Conservation (phyloP, 352 stramenopile species). For the Globisporangium apiculatum region DNA sequence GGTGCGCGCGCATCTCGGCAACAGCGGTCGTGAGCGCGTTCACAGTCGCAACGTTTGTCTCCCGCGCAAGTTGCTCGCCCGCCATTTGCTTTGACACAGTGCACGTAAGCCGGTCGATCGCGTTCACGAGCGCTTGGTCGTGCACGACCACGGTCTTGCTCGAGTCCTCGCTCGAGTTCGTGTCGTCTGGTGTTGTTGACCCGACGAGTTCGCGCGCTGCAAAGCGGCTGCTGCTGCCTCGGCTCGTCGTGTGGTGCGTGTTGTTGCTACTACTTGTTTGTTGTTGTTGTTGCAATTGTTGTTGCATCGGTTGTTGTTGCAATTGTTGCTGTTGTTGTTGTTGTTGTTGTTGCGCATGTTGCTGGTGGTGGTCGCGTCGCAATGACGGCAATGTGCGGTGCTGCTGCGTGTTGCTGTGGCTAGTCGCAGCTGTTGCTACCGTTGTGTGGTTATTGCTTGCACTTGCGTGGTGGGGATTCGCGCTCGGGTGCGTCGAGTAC, state of each 20-base stretch:
- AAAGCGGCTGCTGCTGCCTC: no score
- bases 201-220: no score
- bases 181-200: slow-evolving; percentile 45
- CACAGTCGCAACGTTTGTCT: slow-evolving; percentile 16
- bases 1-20: slow-evolving; percentile 43
- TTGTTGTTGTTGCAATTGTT: background rate
- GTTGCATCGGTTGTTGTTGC: no score
- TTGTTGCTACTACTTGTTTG: slow-evolving; percentile 11
- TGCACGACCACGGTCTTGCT: slow-evolving; percentile 45
- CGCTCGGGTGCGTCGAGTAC: slow-evolving; percentile 24
- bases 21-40: slow-evolving; percentile 38
- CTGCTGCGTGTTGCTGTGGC: slow-evolving; percentile 13
- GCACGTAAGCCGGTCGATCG: slow-evolving; percentile 56
- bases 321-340: background rate
- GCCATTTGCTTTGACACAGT: slow-evolving; percentile 49
- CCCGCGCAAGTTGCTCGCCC: slow-evolving; percentile 22
- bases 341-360: background rate
- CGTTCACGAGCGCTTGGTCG: slow-evolving; percentile 47
- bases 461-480: background rate
- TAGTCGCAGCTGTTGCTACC: background rate
- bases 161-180: slow-evolving; percentile 26
- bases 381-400: slow-evolving; percentile 1
- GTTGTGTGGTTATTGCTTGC: slow-evolving; percentile 8
- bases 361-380: slow-evolving; percentile 3
- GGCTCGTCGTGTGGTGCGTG: background rate